These are phyloP conservation scores for Irpex sp. DNA, from an alignment of 1,284 basidiomycete genomes.

Conservation along the genomic window DNA sequence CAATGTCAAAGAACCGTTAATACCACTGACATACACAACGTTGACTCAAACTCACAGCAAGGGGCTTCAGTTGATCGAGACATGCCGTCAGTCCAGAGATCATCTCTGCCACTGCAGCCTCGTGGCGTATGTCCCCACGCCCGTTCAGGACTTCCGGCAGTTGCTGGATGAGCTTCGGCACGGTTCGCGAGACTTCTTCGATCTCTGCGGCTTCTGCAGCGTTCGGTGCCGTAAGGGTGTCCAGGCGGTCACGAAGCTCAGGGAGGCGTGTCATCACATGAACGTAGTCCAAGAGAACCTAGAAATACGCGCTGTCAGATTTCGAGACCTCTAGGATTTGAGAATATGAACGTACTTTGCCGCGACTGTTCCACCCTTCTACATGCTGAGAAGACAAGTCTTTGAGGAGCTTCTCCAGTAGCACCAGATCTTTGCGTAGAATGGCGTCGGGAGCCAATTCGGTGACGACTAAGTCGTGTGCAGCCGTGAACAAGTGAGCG, in stretches of 20 bases:
- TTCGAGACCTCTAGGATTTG: conserved; percentile 10
- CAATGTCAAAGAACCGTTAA: background rate
- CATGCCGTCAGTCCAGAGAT: conserved; percentile 56
- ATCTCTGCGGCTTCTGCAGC: conserved; percentile 48
- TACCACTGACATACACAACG: conserved; percentile 12
- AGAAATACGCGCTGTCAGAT: conserved; percentile 6
- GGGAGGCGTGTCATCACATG: conserved; percentile 62
- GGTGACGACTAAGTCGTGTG: conserved; percentile 78
- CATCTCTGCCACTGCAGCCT: conserved; percentile 73
- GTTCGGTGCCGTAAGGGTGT: conserved; percentile 42
- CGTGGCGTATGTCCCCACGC: conserved; percentile 55
- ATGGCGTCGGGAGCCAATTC: conserved; percentile 92
- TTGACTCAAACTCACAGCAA: conserved; percentile 44
- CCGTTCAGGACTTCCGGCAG: conserved; percentile 67
- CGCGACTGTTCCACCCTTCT: conserved; percentile 74
- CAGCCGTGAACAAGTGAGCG: conserved; percentile 68
- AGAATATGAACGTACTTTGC: conserved; percentile 53
- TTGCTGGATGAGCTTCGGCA: conserved; percentile 67
- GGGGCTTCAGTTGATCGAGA: conserved; percentile 56
- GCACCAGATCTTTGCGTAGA: conserved; percentile 71
- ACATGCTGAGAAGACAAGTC: conserved; percentile 63
- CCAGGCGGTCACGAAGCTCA: conserved; percentile 45
- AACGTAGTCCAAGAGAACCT: conserved; percentile 72
- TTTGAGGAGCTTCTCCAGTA: conserved; percentile 75
- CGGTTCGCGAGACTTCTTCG: conserved; percentile 52